Evolutionary conservation across 371 early-diverging fungal genomes (phyloP), one percentile per base, ranked within the genome.

Genomic region (Syncephalastrum sp.): DNA sequence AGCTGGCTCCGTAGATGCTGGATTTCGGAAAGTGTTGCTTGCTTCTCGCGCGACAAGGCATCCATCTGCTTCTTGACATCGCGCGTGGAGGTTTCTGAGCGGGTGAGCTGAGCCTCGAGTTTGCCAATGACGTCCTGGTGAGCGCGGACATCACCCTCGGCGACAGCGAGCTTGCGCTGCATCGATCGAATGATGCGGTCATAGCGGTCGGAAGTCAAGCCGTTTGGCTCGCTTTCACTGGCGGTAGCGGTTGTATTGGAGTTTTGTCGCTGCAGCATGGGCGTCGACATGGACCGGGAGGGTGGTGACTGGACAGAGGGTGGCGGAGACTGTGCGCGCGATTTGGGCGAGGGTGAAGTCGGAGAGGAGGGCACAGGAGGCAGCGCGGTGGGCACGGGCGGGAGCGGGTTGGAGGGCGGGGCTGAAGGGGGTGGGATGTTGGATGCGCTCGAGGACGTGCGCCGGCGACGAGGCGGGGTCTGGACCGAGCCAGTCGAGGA

Each of bases 121-220:
- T 73, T 75, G 58, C 59, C 65, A 47, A 78, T 75, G 2, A 75
- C 74, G 8, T 78, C 79, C 54, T 78, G 79, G 43, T 78, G 75
- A 0, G 79, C 74, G 8, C 57, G 53, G 7, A 75, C 71, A 44
- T 79, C 79, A 14, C 56, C 62, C 56, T 79, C 79, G 0, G 76
- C 72, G 41, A 57, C 47, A 14, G 65, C 67, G 7, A 68, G 61
- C 42, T 79, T 79, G 33, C 71, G 68, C 38, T 76, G 77, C 16
- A 79, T 48, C 4, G 77, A 68, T 14, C 63, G 69, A 14, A 79
- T 61, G 4, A 76, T 58, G 29, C 69, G 72, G 12, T 79, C 77
- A 49, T 74, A 79, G 14, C 72, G 74, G n/a, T 79, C 77, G 0
- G 69, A 48, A 21, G 60, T 60, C 10, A 51, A 19, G 16, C 51